A percentile compares a stretch with the other conserved stretches of the same genome.
These are phyloP conservation scores for Keqinozyma sinolaborantium DNA, from an alignment of 1,139 yeast species.

Conservation along the genomic window DNA sequence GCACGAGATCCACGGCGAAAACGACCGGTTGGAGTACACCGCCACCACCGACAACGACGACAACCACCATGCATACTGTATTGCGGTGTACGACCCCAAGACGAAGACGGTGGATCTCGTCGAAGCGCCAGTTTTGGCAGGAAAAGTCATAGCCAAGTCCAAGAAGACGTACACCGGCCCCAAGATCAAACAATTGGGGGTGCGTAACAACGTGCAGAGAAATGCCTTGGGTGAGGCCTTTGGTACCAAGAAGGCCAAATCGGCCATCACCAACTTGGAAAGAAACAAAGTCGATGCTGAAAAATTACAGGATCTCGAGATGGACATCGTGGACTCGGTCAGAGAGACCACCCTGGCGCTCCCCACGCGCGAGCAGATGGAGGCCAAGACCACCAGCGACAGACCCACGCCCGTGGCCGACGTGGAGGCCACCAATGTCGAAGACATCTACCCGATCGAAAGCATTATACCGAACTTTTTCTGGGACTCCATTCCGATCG, in stretches of 20 bases:
- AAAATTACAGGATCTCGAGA: conserved; percentile 66
- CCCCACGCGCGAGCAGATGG: conserved; percentile 65
- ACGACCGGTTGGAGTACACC: conserved; percentile 65
- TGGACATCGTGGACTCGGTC: conserved; percentile 81
- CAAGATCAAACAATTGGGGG: conserved; percentile 52
- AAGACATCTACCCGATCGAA: conserved; percentile 74
- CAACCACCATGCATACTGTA: conserved; percentile 39
- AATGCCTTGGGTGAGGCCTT: conserved; percentile 90
- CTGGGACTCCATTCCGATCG: conserved; percentile 61
- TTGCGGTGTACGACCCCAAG: conserved; percentile 69
- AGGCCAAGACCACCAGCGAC: conserved; percentile 51
- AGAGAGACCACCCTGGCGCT: conserved; percentile 64
- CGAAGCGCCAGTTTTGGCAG: conserved; percentile 56
- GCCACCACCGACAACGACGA: conserved; percentile 51
- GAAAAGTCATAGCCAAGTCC: conserved; percentile 53
- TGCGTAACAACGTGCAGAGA: conserved; percentile 57
- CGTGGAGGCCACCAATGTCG: conserved; percentile 72
- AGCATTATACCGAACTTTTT: conserved; percentile 70
- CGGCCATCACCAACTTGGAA: conserved; percentile 78
- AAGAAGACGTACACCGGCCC: conserved; percentile 58
- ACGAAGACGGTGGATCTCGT: conserved; percentile 57
- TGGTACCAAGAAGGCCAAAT: conserved; percentile 95
- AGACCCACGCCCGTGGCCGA: conserved; percentile 84
- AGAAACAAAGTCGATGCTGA: conserved; percentile 85
- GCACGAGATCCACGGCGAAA: conserved; percentile 73